Percentiles rank a stretch among this genome's conserved stretches.
Evolutionary conservation across 192 early-diverging fungal species (phyloP).

Genomic region (Coemansia sp.): DNA sequence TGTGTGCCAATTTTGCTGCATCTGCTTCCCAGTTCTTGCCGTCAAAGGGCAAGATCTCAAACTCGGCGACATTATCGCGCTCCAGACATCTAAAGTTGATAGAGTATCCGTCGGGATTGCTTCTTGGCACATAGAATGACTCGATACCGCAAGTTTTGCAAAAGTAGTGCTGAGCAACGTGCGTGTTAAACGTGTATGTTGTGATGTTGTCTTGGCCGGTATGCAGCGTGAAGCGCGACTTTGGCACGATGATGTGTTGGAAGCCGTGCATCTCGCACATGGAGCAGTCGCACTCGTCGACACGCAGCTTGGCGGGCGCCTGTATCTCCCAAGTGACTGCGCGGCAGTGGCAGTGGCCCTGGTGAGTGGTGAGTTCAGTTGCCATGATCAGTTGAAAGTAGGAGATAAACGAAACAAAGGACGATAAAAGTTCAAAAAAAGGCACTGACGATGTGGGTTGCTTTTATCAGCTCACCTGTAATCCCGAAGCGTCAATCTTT

Average conservation of each 20-base stretch:
- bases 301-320: constrained; percentile 25
- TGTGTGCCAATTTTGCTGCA: constrained; percentile 22
- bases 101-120: constrained; percentile 54
- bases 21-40: constrained; percentile 50
- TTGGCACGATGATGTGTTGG: constrained; percentile 44
- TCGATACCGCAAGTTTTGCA: constrained; percentile 53
- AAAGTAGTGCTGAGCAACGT: constrained; percentile 53
- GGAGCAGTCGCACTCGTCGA: constrained; percentile 51
- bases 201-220: constrained; percentile 37
- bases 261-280: constrained; percentile 44
- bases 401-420: background rate
- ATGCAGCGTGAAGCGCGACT: constrained; percentile 28
- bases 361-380: constrained; percentile 25
- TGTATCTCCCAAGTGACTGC: constrained; percentile 39
- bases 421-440: background rate
- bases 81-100: constrained; percentile 51
- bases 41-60: constrained; percentile 31
- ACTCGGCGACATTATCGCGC: constrained; percentile 17
- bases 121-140: constrained; percentile 53
- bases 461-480: background rate
- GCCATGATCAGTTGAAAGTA: background rate
- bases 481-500: background rate
- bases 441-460: background rate
- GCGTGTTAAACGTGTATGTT: constrained; percentile 56
- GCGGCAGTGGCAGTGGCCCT: constrained; percentile 43